These are phyloP conservation scores for Fusarium cicatricum DNA, from an alignment of 2,329 filamentous ascomycete genomes.

Conservation along the genomic window DNA sequence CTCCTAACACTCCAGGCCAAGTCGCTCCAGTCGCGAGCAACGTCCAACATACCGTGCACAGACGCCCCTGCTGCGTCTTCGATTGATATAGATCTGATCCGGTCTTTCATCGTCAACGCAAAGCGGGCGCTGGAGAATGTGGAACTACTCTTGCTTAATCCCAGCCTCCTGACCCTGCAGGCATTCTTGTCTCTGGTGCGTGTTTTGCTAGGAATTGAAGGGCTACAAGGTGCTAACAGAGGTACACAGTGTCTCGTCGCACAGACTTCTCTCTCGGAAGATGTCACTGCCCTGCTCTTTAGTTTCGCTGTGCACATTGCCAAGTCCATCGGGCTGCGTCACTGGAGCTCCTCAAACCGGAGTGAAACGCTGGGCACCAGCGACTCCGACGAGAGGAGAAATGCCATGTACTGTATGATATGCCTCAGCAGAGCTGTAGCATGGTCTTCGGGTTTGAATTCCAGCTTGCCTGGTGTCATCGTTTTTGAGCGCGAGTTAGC, in stretches of 20 bases:
- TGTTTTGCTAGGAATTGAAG: not conserved
- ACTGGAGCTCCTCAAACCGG: not conserved
- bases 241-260: not conserved
- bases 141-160: slow-evolving; percentile 8
- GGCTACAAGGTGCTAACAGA: not conserved
- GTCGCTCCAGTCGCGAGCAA: slow-evolving; percentile 6
- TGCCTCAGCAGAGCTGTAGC: slow-evolving; percentile 2
- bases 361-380: not conserved
- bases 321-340: slow-evolving; percentile 11
- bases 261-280: slow-evolving; percentile 11
- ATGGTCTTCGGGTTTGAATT: slow-evolving; percentile 7
- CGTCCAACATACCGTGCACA: not conserved
- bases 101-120: slow-evolving; percentile 12
- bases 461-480: not conserved
- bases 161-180: slow-evolving; percentile 6
- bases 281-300: slow-evolving; percentile 9
- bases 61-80: not conserved
- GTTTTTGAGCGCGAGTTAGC: slow-evolving; percentile 3
- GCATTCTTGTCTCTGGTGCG: slow-evolving; percentile 7
- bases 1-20: slow-evolving; percentile 16
- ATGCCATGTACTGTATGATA: slow-evolving; percentile 14
- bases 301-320: slow-evolving; percentile 10
- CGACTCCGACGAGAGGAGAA: not conserved
- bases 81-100: slow-evolving; percentile 8
- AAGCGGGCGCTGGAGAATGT: slow-evolving; percentile 15